Percentiles rank a stretch among this genome's conserved stretches.
These are phyloP conservation scores for Candida maris DNA, from an alignment of 805 yeast genomes.

Conservation along the genomic window DNA sequence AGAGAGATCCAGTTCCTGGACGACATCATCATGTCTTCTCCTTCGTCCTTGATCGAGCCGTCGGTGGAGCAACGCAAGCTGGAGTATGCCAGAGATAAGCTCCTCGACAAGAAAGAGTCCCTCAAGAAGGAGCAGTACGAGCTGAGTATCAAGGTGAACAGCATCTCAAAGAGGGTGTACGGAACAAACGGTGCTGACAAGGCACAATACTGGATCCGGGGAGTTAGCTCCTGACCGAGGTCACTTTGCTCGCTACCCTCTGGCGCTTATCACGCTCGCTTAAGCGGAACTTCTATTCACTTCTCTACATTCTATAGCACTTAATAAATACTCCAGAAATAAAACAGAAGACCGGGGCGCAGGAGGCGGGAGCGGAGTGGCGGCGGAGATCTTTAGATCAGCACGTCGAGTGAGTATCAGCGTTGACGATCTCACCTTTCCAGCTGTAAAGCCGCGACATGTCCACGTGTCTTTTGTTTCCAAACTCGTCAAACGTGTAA, in stretches of 20 bases:
- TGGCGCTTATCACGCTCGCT: too few species aligned
- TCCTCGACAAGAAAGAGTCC: constrained; percentile 26
- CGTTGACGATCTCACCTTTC: constrained; percentile 42
- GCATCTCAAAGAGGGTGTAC: constrained; percentile 25
- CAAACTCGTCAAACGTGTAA: constrained; percentile 45
- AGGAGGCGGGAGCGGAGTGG: too few species aligned
- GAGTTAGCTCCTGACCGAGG: constrained; percentile 43
- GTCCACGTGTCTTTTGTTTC: constrained; percentile 50
- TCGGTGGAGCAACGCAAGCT: constrained; percentile 26
- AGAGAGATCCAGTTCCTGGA: constrained; percentile 30
- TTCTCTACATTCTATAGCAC: too few species aligned
- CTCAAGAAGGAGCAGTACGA: constrained; percentile 29
- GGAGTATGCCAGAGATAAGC: constrained; percentile 26
- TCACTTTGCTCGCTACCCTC: too few species aligned
- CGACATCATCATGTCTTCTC: constrained; percentile 22
- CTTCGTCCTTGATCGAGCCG: constrained; percentile 14
- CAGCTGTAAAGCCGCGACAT: constrained; percentile 60
- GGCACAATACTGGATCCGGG: constrained; percentile 57
- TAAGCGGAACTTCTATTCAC: too few species aligned
- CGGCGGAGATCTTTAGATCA: too few species aligned
- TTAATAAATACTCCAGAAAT: too few species aligned
- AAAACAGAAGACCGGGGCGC: too few species aligned
- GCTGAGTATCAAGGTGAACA: constrained; percentile 27
- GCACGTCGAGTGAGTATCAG: constrained; percentile 18
- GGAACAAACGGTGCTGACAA: constrained; percentile 33